phyloP scores from a whole-genome alignment of 2,329 filamentous ascomycete species.

The Hypoxylon rubiginosum region DNA sequence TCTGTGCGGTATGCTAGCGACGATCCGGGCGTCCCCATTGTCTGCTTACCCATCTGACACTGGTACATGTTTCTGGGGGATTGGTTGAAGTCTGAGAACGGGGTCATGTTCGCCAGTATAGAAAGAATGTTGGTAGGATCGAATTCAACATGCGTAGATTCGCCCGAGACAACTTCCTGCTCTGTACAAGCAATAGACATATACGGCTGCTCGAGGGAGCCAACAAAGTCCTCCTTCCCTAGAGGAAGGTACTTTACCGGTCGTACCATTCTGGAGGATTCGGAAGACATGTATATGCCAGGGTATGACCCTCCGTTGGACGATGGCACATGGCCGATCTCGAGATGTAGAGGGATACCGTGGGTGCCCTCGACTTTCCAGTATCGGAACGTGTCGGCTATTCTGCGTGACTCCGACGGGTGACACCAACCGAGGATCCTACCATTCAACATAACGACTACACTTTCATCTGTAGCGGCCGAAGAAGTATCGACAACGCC shows the following conservation, averaged over 20 bases:
- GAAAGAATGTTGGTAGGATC: constrained; percentile 97
- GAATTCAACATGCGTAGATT: constrained; percentile 93
- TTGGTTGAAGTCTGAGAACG: constrained; percentile 99
- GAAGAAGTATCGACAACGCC: constrained; percentile 83
- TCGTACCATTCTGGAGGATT: constrained; percentile 86
- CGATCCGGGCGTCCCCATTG: constrained; percentile 95
- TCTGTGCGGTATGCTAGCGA: constrained; percentile 89
- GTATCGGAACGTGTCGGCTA: constrained; percentile 88
- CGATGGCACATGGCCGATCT: constrained; percentile 91
- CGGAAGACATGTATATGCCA: constrained; percentile 92
- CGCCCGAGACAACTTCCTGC: constrained; percentile 85
- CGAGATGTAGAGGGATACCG: constrained; percentile 83
- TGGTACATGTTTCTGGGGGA: constrained; percentile 99
- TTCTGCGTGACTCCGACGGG: constrained; percentile 82
- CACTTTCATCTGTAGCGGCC: constrained; percentile 83
- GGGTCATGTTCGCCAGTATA: constrained; percentile 98
- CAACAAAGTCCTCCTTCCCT: constrained; percentile 87
- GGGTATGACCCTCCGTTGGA: constrained; percentile 95
- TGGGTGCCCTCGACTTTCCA: constrained; percentile 95
- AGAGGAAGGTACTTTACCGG: constrained; percentile 93
- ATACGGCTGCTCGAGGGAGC: constrained; percentile 95
- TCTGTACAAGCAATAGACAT: constrained; percentile 98
- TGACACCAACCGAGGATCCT: constrained; percentile 91
- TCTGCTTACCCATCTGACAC: constrained; percentile 99
- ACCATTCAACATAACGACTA: constrained; percentile 91